phyloP scores from a whole-genome alignment of 2,329 filamentous ascomycete species.

The Leptographium wingfieldii region DNA sequence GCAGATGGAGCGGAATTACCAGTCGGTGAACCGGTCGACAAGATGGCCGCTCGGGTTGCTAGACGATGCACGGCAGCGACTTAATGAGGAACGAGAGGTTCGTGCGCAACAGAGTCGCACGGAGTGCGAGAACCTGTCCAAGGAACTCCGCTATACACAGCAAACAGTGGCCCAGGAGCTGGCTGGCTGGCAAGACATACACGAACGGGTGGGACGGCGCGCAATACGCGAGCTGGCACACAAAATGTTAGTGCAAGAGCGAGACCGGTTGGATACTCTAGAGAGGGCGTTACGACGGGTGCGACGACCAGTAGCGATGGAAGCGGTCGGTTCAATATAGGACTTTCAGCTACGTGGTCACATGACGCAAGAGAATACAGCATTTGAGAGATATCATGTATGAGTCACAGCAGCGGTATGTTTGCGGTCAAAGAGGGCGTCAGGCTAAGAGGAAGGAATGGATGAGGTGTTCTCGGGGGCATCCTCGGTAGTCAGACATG shows the following conservation, averaged over 20 bases:
- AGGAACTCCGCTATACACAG: constrained; percentile 82
- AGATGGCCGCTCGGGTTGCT: constrained; percentile 72
- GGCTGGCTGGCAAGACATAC: constrained; percentile 85
- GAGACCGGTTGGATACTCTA: constrained; percentile 67
- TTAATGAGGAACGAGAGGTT: constrained; percentile 74
- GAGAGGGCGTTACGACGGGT: constrained; percentile 61
- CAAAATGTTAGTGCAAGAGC: constrained; percentile 69
- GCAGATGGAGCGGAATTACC: constrained; percentile 64
- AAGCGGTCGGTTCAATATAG: neutral
- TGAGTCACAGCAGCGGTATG: constrained; percentile 2
- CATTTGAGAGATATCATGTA: neutral
- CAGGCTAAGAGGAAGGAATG: neutral
- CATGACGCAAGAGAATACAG: neutral
- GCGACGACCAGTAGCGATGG: constrained; percentile 11
- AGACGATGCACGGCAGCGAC: constrained; percentile 73
- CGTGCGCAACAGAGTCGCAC: constrained; percentile 57
- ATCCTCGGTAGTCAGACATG: neutral
- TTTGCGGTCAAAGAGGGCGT: neutral
- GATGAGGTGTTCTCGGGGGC: neutral
- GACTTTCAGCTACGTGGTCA: neutral
- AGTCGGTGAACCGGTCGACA: constrained; percentile 59
- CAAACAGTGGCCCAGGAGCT: constrained; percentile 85
- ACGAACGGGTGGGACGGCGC: constrained; percentile 62
- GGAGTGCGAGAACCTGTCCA: constrained; percentile 62
- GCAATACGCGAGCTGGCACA: constrained; percentile 66